Base-by-base conservation (phyloP, 192 early-diverging fungal species). In the Coemansia sp. region DNA sequence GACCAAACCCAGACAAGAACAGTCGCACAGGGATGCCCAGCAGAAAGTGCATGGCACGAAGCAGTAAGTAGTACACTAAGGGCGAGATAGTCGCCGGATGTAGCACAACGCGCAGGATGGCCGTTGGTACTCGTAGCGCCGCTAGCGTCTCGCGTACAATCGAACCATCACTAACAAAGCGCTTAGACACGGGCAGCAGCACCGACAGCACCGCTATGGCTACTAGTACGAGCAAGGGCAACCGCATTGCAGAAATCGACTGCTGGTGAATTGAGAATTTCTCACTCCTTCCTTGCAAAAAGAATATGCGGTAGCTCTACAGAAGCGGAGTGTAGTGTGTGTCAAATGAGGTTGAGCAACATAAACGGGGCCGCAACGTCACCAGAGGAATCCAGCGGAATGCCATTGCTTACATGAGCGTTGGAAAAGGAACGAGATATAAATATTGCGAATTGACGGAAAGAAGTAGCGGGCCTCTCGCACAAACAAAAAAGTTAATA, bases 1-100 rank as follows among this genome's bases (percentile, higher is more conserved):
- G 53, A 1, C 79, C 79, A 58, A 82, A 82, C 33, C 79, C 55
- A 18, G 59, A 63, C 11, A 82, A 34, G 28, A 82, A 82, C 36
- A 68, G 52, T 12, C 74, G 73, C 11, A 75, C 64, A 2, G 73
- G 79, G 42, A 72, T 62, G 48, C 73, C 70, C 42, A 76, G 47
- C 18, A 66, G 59, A 6, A 73, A 52, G 35, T 76, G 74, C 12
- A 65, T 41, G 1, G 59, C 6, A 3, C 65, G 64, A 3, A 82
- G 56, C 3, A 62, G 21, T n/a, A 73, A 12, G 23, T 66, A 72
- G 38, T 82, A 66, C 8, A 48, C 36, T 14, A 76, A 43, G 7
- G 70, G 70, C 36, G 73, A 64, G 62, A 76, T 31, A 45, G 39
- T 47, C 13, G 58, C 39, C 2, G 73, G 79, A 42, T 82, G 79